These are phyloP conservation scores for Actinomortierella ambigua DNA, from an alignment of 371 early-diverging fungal genomes.

Conservation along the genomic window DNA sequence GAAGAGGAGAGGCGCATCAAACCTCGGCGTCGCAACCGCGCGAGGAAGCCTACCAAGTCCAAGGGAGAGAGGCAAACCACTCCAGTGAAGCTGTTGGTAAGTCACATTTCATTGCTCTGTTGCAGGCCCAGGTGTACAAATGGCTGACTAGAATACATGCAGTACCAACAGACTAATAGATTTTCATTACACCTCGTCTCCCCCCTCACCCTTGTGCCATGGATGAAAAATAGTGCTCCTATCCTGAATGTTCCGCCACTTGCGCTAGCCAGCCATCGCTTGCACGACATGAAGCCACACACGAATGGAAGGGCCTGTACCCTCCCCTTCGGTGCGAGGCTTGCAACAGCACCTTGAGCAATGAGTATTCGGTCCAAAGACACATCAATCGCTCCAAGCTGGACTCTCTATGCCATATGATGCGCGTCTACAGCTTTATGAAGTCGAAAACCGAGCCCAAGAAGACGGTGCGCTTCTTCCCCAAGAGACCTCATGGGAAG, in stretches of 20 bases:
- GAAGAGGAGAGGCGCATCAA: neutral
- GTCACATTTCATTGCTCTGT: no score
- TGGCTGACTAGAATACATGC: no score
- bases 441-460: slow-evolving; percentile 16
- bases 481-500: slow-evolving; percentile 26
- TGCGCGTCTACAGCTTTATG: slow-evolving; percentile 41
- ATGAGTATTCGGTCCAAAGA: slow-evolving; percentile 40
- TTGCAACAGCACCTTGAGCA: slow-evolving; percentile 24
- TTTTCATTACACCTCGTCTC: neutral
- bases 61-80: slow-evolving; percentile 3
- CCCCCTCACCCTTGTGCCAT: no score
- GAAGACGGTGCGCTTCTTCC: slow-evolving; percentile 26
- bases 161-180: neutral
- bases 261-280: slow-evolving; percentile 36
- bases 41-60: slow-evolving; percentile 2
- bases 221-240: slow-evolving; percentile 20
- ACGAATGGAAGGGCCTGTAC: slow-evolving; percentile 32
- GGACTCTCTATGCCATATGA: slow-evolving; percentile 11
- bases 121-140: no score
- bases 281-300: slow-evolving; percentile 14
- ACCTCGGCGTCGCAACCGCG: slow-evolving; percentile 13
- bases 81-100: slow-evolving; percentile 10
- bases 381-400: slow-evolving; percentile 23
- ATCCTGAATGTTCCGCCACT: slow-evolving; percentile 9
- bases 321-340: slow-evolving; percentile 35